phyloP scores from a whole-genome alignment of 345 rosid genomes.

The Laguncularia racemosa region DNA sequence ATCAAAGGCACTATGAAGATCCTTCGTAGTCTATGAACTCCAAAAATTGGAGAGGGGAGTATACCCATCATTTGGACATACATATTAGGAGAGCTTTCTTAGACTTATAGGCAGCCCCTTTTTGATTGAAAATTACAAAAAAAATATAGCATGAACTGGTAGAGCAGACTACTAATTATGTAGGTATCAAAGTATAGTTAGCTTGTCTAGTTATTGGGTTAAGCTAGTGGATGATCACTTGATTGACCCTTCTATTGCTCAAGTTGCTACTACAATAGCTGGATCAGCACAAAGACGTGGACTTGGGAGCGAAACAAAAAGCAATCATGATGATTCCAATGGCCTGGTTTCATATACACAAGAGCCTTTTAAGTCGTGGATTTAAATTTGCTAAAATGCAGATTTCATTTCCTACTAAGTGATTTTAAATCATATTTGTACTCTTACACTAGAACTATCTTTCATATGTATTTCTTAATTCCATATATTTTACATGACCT shows the following conservation, averaged over 20 bases:
- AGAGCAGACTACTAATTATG: conserved; percentile 53
- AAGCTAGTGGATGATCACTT: conserved; percentile 63
- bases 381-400: too few relatives aligned
- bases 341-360: too few relatives aligned
- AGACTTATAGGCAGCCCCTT: conserved; percentile 76
- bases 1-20: too few relatives aligned
- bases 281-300: conserved; percentile 52
- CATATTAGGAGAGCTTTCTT: conserved; percentile 62
- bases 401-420: too few relatives aligned
- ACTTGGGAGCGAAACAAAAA: conserved; percentile 48
- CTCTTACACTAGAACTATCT: too few relatives aligned
- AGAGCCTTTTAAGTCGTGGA: too few relatives aligned
- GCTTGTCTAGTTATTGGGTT: conserved; percentile 55
- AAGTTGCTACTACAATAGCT: conserved; percentile 31
- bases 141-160: conserved; percentile 63
- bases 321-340: conserved; percentile 46
- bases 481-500: too few relatives aligned
- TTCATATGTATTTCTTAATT: too few relatives aligned
- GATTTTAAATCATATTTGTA: too few relatives aligned
- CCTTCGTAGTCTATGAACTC: conserved; percentile 49
- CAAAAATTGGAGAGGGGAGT: conserved; percentile 49
- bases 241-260: conserved; percentile 43
- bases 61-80: conserved; percentile 58
- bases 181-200: not conserved
- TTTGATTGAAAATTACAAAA: conserved; percentile 35